These are phyloP conservation scores for Hyphodiscus sp. DNA, from an alignment of 2,329 filamentous ascomycete species.

Conservation along the genomic window DNA sequence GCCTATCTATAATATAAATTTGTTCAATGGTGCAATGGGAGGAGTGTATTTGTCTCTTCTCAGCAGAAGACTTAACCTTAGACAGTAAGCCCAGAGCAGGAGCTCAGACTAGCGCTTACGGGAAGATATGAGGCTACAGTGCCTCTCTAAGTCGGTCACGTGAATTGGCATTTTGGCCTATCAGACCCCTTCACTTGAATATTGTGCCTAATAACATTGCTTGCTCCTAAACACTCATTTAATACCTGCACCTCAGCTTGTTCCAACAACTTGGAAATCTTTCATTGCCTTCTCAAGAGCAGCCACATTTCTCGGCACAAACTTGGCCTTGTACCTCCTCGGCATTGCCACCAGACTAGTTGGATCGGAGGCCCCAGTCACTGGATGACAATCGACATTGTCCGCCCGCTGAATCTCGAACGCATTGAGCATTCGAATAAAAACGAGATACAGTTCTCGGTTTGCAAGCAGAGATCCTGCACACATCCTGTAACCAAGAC, in stretches of 20 bases:
- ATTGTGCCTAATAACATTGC: neutral
- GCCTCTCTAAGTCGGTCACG: no score
- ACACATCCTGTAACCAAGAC: conserved; percentile 59
- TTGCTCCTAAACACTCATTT: neutral
- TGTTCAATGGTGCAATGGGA: neutral
- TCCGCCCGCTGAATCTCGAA: conserved; percentile 51
- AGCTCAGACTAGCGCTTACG: no score
- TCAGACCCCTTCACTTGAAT: no score
- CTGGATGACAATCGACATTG: conserved; percentile 50
- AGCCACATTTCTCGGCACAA: conserved; percentile 47
- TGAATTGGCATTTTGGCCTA: no score
- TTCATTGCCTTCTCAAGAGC: conserved; percentile 37
- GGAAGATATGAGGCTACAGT: no score
- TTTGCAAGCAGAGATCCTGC: conserved; percentile 57
- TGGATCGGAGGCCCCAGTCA: conserved; percentile 53
- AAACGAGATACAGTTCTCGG: conserved; percentile 58
- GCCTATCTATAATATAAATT: neutral
- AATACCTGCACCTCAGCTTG: neutral
- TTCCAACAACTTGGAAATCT: conserved; percentile 15
- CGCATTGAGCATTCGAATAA: conserved; percentile 54
- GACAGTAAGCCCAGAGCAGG: no score
- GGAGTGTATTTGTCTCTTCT: neutral
- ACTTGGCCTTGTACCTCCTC: conserved; percentile 48
- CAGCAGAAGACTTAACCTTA: no score
- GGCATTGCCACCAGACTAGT: conserved; percentile 57